phyloP scores from a whole-genome alignment of 2,329 filamentous ascomycete species.

The Colletotrichum sp. region DNA sequence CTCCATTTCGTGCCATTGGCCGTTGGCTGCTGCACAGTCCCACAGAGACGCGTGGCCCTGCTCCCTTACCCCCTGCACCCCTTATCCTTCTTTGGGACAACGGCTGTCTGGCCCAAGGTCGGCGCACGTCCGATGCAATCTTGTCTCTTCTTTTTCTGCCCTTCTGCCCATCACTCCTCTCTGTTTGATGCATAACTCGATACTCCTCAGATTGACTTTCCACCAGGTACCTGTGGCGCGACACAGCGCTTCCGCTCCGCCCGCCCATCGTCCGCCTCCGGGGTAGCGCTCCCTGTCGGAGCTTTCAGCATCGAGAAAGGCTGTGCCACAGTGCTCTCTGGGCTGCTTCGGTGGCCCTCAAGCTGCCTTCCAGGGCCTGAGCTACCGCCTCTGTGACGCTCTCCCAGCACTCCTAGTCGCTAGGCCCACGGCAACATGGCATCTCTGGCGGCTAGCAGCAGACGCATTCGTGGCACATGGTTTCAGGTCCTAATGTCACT shows the following conservation, averaged over 20 bases:
- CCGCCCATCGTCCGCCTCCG: neutral
- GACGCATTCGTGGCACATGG: neutral
- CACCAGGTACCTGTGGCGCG: neutral
- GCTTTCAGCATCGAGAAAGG: neutral
- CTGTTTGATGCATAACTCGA: neutral
- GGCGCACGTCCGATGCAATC: neutral
- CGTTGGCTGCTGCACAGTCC: neutral
- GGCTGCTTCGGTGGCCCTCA: neutral
- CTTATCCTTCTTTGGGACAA: neutral
- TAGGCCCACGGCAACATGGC: neutral
- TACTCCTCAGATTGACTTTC: neutral
- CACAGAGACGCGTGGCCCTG: slow-evolving; percentile 17
- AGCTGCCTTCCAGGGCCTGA: neutral
- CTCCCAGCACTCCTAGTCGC: neutral
- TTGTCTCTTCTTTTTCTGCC: neutral
- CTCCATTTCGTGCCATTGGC: neutral
- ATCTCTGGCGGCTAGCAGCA: slow-evolving; percentile 5
- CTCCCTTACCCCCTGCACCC: neutral
- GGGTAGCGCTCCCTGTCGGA: neutral
- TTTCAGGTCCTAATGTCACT: slow-evolving; percentile 10
- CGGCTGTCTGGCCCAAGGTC: neutral
- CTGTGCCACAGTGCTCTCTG: neutral
- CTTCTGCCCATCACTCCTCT: neutral
- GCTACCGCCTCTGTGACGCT: neutral
- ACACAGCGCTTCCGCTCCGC: slow-evolving; percentile 5